Percentiles rank a stretch among this genome's conserved stretches.
phyloP scores from a whole-genome alignment of 371 early-diverging fungal genomes.

The Capillidium heterosporum region DNA sequence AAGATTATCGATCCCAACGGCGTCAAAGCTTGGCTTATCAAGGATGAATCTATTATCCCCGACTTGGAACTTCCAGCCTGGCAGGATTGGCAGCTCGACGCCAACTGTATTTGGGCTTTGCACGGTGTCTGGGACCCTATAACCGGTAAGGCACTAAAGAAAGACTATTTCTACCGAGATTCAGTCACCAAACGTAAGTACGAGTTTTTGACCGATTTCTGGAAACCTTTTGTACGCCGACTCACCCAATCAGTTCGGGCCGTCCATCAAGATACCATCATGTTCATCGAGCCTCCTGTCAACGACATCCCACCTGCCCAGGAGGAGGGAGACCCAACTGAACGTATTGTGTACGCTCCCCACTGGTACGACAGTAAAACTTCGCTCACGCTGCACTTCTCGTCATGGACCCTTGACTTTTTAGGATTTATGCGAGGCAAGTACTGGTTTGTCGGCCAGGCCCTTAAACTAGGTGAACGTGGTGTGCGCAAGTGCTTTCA shows the following conservation, averaged over 20 bases:
- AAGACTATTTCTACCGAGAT: constrained; percentile 33
- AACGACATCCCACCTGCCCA: constrained; percentile 29
- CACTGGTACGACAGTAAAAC: constrained; percentile 64
- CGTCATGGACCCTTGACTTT: constrained; percentile 39
- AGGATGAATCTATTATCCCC: constrained; percentile 19
- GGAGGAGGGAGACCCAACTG: constrained; percentile 15
- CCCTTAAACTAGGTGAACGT: constrained; percentile 34
- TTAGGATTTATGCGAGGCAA: constrained; percentile 42
- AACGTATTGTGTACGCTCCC: constrained; percentile 38
- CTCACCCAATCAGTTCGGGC: constrained; percentile 22
- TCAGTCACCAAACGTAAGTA: constrained; percentile 21
- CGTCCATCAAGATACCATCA: constrained; percentile 24
- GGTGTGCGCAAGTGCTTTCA: constrained; percentile 37
- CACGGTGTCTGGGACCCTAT: constrained; percentile 45
- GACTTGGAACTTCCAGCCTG: constrained; percentile 8
- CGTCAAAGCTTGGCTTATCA: constrained; percentile 28
- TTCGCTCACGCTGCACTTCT: constrained; percentile 41
- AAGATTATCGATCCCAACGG: constrained; percentile 25
- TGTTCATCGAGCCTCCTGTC: constrained; percentile 50
- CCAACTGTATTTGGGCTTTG: constrained; percentile 45
- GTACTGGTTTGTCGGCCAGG: constrained; percentile 28
- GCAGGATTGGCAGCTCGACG: constrained; percentile 7
- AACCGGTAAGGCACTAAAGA: constrained; percentile 13
- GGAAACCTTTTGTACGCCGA: constrained; percentile 27
- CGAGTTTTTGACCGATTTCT: constrained; percentile 25